Percentiles rank a stretch among this genome's conserved stretches.
Conservation (phyloP, 306 rosid genomes). For the Fagus crenata region DNA sequence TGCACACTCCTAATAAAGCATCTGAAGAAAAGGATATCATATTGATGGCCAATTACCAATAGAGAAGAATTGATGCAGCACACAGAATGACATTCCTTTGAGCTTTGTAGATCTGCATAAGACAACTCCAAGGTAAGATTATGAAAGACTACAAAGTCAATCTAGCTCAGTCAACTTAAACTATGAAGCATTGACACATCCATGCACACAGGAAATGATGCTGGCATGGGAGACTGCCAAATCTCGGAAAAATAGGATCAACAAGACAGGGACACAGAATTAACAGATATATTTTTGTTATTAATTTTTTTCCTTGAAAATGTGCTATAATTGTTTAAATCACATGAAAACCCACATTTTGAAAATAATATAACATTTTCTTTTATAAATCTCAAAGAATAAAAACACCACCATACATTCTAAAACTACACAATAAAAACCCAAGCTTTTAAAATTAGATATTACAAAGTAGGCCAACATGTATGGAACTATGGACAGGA, state of each 20-base stretch:
- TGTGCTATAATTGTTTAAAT: neutral
- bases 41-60: slow-evolving; percentile 56
- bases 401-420: neutral
- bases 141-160: neutral
- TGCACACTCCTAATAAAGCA: neutral
- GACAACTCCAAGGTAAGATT: slow-evolving; percentile 27
- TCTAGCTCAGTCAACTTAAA: too few species aligned
- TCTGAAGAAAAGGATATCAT: slow-evolving; percentile 13
- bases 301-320: neutral
- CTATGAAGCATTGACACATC: too few species aligned
- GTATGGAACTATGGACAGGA: too few species aligned
- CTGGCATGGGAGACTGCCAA: neutral
- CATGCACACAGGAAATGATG: neutral
- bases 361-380: neutral
- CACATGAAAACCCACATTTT: neutral
- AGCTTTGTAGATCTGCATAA: slow-evolving; percentile 80
- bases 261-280: neutral
- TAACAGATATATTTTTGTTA: neutral
- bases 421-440: neutral
- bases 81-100: slow-evolving; percentile 90
- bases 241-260: neutral
- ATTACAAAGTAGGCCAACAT: too few species aligned
- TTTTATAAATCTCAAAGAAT: neutral
- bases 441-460: too few species aligned
- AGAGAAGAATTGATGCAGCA: slow-evolving; percentile 67